Evolutionary conservation across 2,329 filamentous ascomycete species (phyloP), one percentile per base, ranked within the genome.

Genomic region (Ascochyta koolunga): DNA sequence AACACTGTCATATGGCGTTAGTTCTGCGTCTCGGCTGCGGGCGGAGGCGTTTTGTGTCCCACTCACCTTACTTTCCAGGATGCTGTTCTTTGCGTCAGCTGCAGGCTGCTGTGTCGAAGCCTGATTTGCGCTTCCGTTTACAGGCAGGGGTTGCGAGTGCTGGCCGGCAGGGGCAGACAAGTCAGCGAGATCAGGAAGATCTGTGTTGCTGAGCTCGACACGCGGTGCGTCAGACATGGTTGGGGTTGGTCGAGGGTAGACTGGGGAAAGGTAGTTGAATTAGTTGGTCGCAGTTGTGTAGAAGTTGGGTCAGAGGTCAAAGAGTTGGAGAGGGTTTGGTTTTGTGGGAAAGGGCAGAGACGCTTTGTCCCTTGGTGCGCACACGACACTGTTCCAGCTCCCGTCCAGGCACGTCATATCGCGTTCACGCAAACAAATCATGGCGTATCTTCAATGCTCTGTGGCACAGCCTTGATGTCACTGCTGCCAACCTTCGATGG

Each of bases 51-150:
- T 53, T 41, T 49, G 32, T 61, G 59, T 65, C 43, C 58, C 58
- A 72, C 77, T 55, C 68, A 79, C 77, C 78, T 79, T 69, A 80
- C 78, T 73, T 64, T 72, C 70, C 42, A 76, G 43, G 53, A 78
- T 62, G 56, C 64, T 68, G 68, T 75, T 69, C 66, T 75, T 74
- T 46, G 69, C 60, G 54, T 67, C 67, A 61, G 68, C 61, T 31
- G 68, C 62, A 56, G 47, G 50, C 52, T 56, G 50, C 64, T 65
- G 51, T 59, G 52, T 39, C 61, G 61, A 61, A 61, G 54, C 36
- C 31, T 57, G 54, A 44, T 58, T 58, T 19, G 61, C 55, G 63
- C 65, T 70, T 31, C 62, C 42, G 64, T 68, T 69, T 49, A 60
- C 39, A 22, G 60, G 58, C 39, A 60, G 48, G 21, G 58, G 29